Conservation (phyloP, 2,329 filamentous ascomycete species). For the Paraphoma sp. region DNA sequence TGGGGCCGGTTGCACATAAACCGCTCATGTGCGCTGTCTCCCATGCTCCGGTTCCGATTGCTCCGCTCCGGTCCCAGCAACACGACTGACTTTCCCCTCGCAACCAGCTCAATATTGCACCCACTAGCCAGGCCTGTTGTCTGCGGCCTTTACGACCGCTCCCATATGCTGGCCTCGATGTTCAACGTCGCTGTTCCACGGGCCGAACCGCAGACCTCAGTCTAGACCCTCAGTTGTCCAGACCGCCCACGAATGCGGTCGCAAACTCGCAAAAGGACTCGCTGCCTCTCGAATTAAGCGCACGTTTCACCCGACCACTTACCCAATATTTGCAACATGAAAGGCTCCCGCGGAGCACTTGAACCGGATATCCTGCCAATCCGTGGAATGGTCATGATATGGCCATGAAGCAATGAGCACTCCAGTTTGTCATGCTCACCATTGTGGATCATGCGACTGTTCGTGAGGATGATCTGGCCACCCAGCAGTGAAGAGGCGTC, state of each 20-base stretch:
- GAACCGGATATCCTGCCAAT: neutral
- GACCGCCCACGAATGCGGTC: neutral
- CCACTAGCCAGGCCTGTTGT: neutral
- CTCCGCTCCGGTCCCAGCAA: neutral
- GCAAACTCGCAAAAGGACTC: neutral
- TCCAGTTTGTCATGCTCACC: too few species aligned
- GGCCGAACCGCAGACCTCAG: neutral
- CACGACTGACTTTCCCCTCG: neutral
- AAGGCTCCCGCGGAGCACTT: neutral
- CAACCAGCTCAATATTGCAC: neutral
- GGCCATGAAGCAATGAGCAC: too few species aligned
- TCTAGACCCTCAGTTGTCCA: neutral
- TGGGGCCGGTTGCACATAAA: neutral
- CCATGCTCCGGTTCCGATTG: neutral
- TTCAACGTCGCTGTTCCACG: conserved; percentile 1
- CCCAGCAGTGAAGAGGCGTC: neutral
- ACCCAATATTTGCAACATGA: too few species aligned
- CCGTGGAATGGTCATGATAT: too few species aligned
- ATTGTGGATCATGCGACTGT: too few species aligned
- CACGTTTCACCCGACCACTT: neutral
- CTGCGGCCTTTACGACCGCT: neutral
- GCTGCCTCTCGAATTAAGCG: neutral
- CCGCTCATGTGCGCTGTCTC: neutral
- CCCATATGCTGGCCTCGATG: neutral
- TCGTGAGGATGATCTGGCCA: neutral